Percentiles rank a stretch among this genome's conserved stretches.
Evolutionary conservation across 1,284 basidiomycete species (phyloP).

Genomic region (Trichosporon coremiiforme): DNA sequence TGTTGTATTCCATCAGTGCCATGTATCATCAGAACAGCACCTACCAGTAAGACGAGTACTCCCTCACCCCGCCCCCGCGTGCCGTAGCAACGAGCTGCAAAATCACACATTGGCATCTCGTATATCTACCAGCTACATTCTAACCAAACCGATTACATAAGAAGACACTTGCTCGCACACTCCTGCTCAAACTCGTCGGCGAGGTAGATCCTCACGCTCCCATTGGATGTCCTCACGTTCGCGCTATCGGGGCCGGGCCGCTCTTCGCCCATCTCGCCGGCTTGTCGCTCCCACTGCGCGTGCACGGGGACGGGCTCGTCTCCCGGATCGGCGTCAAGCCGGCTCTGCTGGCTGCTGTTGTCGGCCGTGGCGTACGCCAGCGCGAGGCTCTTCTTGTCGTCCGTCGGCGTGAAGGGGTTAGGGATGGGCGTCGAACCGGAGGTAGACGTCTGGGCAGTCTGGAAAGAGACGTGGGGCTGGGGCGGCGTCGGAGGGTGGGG

Average conservation of each 20-base stretch:
- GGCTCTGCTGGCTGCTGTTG: no score
- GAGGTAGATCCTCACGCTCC: not conserved
- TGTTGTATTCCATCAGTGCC: no score
- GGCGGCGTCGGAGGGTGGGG: not conserved
- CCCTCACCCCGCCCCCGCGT: no score
- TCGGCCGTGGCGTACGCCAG: not conserved
- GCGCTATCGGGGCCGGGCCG: not conserved
- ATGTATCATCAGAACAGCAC: no score
- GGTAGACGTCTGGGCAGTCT: not conserved
- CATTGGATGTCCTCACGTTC: not conserved
- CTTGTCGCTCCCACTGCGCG: not conserved
- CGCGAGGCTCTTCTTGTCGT: constrained; percentile 5
- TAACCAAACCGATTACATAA: not conserved
- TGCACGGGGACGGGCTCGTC: not conserved
- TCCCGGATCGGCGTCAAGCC: not conserved
- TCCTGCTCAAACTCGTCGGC: not conserved
- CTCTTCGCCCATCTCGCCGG: not conserved
- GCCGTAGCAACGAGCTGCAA: no score
- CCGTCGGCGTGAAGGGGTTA: not conserved
- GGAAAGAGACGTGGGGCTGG: not conserved
- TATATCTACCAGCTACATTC: no score
- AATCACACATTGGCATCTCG: no score
- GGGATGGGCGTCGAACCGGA: not conserved
- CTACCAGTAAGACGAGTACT: no score
- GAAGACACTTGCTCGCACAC: not conserved